A percentile compares a stretch with the other conserved stretches of the same genome.
phyloP scores from a whole-genome alignment of 306 rosid genomes.

The Trifolium repens region DNA sequence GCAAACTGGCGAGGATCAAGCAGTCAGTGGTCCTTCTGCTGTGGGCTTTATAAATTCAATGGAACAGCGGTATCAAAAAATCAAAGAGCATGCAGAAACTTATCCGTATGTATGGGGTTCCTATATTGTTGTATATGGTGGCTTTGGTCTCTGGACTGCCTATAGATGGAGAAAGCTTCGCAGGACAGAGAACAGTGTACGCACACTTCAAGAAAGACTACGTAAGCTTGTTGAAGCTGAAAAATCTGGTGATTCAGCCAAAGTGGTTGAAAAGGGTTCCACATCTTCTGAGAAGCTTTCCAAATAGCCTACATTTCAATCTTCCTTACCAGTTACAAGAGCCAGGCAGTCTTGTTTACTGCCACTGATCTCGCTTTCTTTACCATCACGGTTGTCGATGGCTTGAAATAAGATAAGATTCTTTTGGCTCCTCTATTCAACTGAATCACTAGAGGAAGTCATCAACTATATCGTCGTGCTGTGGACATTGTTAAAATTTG shows the following conservation, averaged over 20 bases:
- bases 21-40: conserved; percentile 29
- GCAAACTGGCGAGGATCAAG: conserved; percentile 54
- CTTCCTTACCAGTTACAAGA: conserved; percentile 10
- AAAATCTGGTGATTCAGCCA: conserved; percentile 52
- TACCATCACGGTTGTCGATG: conserved; percentile 21
- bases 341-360: conserved; percentile 39
- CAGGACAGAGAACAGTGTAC: conserved; percentile 73
- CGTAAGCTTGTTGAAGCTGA: conserved; percentile 64
- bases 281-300: conserved; percentile 52
- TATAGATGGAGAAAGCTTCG: conserved; percentile 90
- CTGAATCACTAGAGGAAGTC: conserved; percentile 31
- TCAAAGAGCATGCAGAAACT: conserved; percentile 72
- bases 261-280: conserved; percentile 51
- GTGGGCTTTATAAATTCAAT: conserved; percentile 48
- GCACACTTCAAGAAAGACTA: conserved; percentile 62
- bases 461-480: conserved; percentile 29
- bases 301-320: conserved; percentile 26
- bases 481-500: conserved; percentile 28
- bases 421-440: conserved; percentile 1
- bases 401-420: conserved; percentile 26
- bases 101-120: conserved; percentile 93
- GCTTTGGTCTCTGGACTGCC: conserved; percentile 64
- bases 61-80: conserved; percentile 57
- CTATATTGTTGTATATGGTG: conserved; percentile 80
- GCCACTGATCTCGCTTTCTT: conserved; percentile 18